Evolutionary conservation across 2,329 filamentous ascomycete genomes (phyloP).

Genomic region (Boeremia lycopersici): DNA sequence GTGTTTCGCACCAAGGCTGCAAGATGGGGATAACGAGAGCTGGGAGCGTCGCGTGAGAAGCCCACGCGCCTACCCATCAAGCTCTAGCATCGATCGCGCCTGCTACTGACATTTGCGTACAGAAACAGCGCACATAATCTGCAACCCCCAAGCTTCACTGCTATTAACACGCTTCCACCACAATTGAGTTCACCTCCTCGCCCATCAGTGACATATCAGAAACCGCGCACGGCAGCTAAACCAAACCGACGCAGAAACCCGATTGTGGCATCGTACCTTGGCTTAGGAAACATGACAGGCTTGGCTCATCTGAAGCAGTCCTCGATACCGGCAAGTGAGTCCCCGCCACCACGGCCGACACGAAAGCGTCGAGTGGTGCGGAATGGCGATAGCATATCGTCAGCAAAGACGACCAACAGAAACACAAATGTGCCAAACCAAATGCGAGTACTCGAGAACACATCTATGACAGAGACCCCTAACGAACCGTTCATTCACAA

Average conservation of each 20-base stretch:
- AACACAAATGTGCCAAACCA: constrained; percentile 11
- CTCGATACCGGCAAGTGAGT: not conserved
- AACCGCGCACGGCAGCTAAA: not conserved
- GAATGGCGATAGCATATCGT: not conserved
- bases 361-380: constrained; percentile 22
- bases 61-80: constrained; percentile 21
- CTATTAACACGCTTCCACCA: constrained; percentile 28
- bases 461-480: not conserved
- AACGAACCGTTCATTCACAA: not conserved
- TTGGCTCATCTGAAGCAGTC: constrained; percentile 26
- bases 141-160: constrained; percentile 30
- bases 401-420: not conserved
- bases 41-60: constrained; percentile 32
- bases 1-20: constrained; percentile 11
- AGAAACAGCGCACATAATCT: not conserved
- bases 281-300: constrained; percentile 26
- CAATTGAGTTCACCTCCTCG: constrained; percentile 19
- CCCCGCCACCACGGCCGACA: constrained; percentile 1
- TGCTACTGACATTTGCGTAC: constrained; percentile 1
- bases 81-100: constrained; percentile 1
- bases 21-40: constrained; percentile 8
- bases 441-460: constrained; percentile 11
- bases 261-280: constrained; percentile 37
- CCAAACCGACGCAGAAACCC: constrained; percentile 26
- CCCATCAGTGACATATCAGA: constrained; percentile 7